Evolutionary conservation across 768 basidiomycete genomes (phyloP).

Genomic region (Suillus spraguei): DNA sequence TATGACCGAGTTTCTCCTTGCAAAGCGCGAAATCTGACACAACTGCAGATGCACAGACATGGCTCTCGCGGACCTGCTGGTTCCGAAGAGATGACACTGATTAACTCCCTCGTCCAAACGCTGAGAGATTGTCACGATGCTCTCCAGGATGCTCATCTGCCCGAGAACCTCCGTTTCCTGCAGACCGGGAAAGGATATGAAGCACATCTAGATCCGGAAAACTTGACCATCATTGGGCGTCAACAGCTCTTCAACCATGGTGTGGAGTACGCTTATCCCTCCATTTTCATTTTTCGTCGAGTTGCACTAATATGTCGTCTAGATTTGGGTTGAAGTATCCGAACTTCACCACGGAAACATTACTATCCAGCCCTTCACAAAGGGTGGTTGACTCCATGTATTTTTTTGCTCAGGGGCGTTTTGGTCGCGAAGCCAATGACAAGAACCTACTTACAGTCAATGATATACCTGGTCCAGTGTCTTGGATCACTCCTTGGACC

Average conservation of each 20-base stretch:
- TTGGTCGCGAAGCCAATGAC: conserved; percentile 33
- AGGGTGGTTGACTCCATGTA: conserved; percentile 42
- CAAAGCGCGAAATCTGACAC: background rate
- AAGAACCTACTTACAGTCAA: conserved; percentile 32
- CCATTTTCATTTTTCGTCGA: background rate
- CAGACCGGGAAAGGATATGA: conserved; percentile 34
- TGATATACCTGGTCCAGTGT: conserved; percentile 38
- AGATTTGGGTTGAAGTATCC: conserved; percentile 29
- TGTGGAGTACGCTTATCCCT: conserved; percentile 30
- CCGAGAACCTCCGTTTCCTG: conserved; percentile 38
- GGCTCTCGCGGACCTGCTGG: conserved; percentile 40
- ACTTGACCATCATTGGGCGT: conserved; percentile 40
- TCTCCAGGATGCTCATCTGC: conserved; percentile 33
- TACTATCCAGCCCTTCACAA: conserved; percentile 19
- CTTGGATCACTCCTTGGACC: conserved; percentile 45
- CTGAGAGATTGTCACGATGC: conserved; percentile 28
- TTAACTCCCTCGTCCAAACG: conserved; percentile 35
- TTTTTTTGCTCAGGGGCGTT: conserved; percentile 44
- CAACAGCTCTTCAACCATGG: conserved; percentile 43
- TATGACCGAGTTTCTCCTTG: conserved; percentile 11
- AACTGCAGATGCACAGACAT: conserved; percentile 41
- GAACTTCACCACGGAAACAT: conserved; percentile 19
- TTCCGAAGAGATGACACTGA: conserved; percentile 27
- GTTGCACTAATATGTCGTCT: background rate
- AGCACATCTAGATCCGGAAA: conserved; percentile 35